A percentile compares a stretch with the other conserved stretches of the same genome.
Evolutionary conservation across 495 filamentous ascomycete genomes (phyloP).

Genomic region (Thermochaetoides thermophila): DNA sequence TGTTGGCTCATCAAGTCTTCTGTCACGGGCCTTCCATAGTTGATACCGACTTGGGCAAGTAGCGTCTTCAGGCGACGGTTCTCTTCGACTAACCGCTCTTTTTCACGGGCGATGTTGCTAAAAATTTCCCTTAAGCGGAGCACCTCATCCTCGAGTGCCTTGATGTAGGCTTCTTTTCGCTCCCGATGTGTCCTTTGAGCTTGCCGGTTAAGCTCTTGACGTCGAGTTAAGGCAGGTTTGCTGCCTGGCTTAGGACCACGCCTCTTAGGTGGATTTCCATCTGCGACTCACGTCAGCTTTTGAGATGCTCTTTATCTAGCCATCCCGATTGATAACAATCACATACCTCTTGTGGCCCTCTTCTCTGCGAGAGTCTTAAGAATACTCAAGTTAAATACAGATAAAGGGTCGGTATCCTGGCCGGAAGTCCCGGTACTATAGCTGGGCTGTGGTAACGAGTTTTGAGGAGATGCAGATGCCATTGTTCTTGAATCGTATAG

Average conservation of each 20-base stretch:
- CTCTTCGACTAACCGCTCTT: slow-evolving; percentile 52
- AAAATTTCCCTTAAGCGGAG: slow-evolving; percentile 53
- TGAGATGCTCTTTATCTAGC: no score
- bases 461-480: slow-evolving; percentile 28
- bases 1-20: slow-evolving; percentile 32
- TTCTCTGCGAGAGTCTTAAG: slow-evolving; percentile 47
- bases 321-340: no score
- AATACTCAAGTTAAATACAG: slow-evolving; percentile 38
- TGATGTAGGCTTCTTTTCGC: slow-evolving; percentile 91
- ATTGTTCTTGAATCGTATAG: slow-evolving; percentile 23
- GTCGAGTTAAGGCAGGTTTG: slow-evolving; percentile 82
- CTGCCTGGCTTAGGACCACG: slow-evolving; percentile 93
- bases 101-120: slow-evolving; percentile 46
- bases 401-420: slow-evolving; percentile 37
- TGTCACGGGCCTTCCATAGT: slow-evolving; percentile 22
- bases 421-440: slow-evolving; percentile 18
- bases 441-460: slow-evolving; percentile 12
- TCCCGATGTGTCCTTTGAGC: slow-evolving; percentile 95
- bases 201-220: slow-evolving; percentile 90
- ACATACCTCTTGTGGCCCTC: slow-evolving; percentile 32
- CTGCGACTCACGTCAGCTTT: slow-evolving; percentile 30
- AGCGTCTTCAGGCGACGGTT: slow-evolving; percentile 65
- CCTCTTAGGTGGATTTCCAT: slow-evolving; percentile 76
- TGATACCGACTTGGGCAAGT: slow-evolving; percentile 57
- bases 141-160: slow-evolving; percentile 80